Evolutionary conservation across 2,329 filamentous ascomycete genomes (phyloP), one percentile per base, ranked within the genome.

Genomic region (Ilyonectria destructans): DNA sequence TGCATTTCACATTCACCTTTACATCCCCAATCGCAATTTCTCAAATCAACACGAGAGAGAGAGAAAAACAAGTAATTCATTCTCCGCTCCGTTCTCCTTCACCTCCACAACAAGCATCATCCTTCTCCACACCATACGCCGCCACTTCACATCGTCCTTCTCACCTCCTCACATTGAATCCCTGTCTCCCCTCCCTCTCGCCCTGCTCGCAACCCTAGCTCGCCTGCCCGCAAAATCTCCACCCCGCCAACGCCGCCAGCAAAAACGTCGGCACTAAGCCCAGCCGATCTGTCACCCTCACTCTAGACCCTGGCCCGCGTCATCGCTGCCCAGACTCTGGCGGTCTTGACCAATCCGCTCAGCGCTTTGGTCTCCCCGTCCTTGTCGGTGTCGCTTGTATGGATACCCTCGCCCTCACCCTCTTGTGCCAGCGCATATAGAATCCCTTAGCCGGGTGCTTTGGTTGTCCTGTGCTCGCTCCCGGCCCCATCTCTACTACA

Each of bases 401-500:
- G 65, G 69, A 68, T 70, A 71, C 55, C 68, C 68, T 72, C 65
- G 69, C 68, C 68, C 31, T 33, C 31, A 26, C 26, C 26, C 56
- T 68, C 52, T 55, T 61, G 56, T 74, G 73, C 73, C 73, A 75
- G 71, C 73, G 73, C 73, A 75, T 74, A 62, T 72, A 68, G 63
- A 56, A 70, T 69, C 66, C 57, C 68, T 71, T 62, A 63, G 69
- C 73, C 66, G 61, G 69, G 55, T 58, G 62, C 59, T 57, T 58
- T 62, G 52, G 46, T 65, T 72, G 69, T 65, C 69, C 69, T 74
- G 73, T 72, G 73, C 73, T 70, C 54, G 69, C 69, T 67, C 58
- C 59, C 67, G 71, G 58, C 37, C 46, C 69, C 58, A 74, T 71
- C 72, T 62, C 65, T 68, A 57, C 71, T 61, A 69, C 68, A 69